Conservation (phyloP, 208 protist species). For the Strigomonas culicis region DNA sequence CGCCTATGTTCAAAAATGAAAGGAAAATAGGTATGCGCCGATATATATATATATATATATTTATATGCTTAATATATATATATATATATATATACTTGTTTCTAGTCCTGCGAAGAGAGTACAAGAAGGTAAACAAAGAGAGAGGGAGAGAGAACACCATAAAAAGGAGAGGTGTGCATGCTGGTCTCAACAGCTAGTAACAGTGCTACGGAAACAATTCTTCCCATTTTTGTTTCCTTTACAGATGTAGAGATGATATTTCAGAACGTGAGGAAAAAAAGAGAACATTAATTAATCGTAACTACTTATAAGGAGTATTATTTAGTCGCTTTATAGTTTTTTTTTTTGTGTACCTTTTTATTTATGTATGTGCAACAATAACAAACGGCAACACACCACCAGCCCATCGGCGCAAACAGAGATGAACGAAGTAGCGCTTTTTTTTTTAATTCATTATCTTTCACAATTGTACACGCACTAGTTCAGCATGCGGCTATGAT, state of each 20-base stretch:
- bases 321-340: constrained; percentile 6
- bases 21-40: neutral
- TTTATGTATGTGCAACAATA: neutral
- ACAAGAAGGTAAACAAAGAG: constrained; percentile 7
- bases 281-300: neutral
- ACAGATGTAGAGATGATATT: neutral
- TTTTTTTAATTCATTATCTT: neutral
- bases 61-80: constrained; percentile 11
- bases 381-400: neutral
- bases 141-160: neutral
- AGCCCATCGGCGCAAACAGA: neutral
- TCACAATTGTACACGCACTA: too few relatives aligned
- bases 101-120: neutral
- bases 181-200: neutral
- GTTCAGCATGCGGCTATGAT: constrained; percentile 35
- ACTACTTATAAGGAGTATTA: neutral
- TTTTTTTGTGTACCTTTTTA: neutral
- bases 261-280: neutral
- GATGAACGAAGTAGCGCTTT: neutral
- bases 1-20: neutral
- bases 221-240: neutral
- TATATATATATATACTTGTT: constrained; percentile 15
- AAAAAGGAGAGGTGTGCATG: constrained; percentile 6
- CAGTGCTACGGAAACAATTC: neutral
- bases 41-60: neutral